Evolutionary conservation across 805 yeast species (phyloP), one percentile per base, ranked within the genome.

Genomic region (Ogataea paraovalis): DNA sequence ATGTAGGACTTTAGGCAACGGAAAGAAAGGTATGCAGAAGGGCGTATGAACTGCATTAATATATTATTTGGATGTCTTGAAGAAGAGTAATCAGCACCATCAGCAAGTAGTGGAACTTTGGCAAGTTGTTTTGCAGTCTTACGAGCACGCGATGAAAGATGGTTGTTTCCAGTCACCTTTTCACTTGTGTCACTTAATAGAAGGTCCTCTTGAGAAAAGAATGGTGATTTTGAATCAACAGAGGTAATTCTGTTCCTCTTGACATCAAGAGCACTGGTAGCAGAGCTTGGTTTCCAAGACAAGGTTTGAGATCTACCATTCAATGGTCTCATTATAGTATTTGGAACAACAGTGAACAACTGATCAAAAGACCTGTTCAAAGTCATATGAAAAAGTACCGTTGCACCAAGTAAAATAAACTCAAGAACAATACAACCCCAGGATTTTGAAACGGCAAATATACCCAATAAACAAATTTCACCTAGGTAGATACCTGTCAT

Each of bases 391-490:
- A 79, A 73, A 61, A 87, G 83, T 3, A 77, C 76, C 0, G 97
- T 88, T 54, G 75, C 66, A 8, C 75, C 78, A 13, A 88, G 58
- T 38, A 85, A 72, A 44, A 91, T 73, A 1, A 80, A 82, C 64
- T 86, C 87, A 45, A 92, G 68, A 3, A 83, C 87, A 53, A 90
- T 75, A 33, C 97, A 96, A 40, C 97, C 98, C 97, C 97, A 92
- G 38, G 95, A 85, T 73, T 88, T 88, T 51, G 95, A 90, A 47
- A 92, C 95, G 16, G 80, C 87, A 63, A 89, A 91, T 47, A 94
- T 67, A 46, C 97, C 97, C 45, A 94, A 64, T 53, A 94, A 58
- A 72, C 96, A 88, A 20, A 90, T 68, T 67, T 92, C 91, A 36
- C 96, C 96, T 40, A 92, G 65, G 65, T 92, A 92, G 39, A 94